Base-by-base conservation (phyloP, 2,329 filamentous ascomycete species). In the Neofusicoccum sp. region DNA sequence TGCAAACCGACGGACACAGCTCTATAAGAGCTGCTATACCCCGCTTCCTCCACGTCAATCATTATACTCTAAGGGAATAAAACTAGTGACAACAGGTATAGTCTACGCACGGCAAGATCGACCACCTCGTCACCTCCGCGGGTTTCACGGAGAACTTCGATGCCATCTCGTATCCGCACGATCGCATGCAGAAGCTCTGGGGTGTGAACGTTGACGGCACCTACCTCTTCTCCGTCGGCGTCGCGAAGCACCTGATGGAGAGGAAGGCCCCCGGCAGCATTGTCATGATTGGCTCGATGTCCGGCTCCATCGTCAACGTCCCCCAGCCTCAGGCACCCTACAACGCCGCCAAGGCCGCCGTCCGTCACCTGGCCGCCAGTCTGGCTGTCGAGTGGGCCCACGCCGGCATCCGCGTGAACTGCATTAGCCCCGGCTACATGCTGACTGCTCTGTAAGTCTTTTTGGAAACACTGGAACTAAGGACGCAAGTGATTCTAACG, bases 81-180 rank as follows among this genome's bases (percentile, higher is more conserved):
- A 41, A 49, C 41, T 41, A 34, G 12, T 59, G 57, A 58, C 43
- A 30, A 16, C 26, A 40, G 44, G 24, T 49, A 56, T 26, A 61
- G 59, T 41, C 79, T 51, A 77, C 84, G 62, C 93, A 96, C 73
- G 88, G 88, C 76, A 89, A 89, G 75, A 91, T 97, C 68, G 92
- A 96, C 78, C 88, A 91, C 76, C 84, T 98, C 28, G 93, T 98
- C 69, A 97, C 93, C 28, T 96, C 91, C n/a, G 93, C 93, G 53
- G 93, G 93, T 47, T 96, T 98, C 79, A 95, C 91, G 12, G 93
- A 97, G 80, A 97, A 97, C 80, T 96, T 92, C 71, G 89, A 96
- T 69, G 93, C 93, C 48, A 89, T 93, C 69, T 87, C 88, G 67
- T 98, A 98, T 78, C 93, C 93, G 0, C 86, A 93, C 67, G 91